Evolutionary conservation across 2,329 filamentous ascomycete genomes (phyloP).

Genomic region (Diaporthe humulicola): DNA sequence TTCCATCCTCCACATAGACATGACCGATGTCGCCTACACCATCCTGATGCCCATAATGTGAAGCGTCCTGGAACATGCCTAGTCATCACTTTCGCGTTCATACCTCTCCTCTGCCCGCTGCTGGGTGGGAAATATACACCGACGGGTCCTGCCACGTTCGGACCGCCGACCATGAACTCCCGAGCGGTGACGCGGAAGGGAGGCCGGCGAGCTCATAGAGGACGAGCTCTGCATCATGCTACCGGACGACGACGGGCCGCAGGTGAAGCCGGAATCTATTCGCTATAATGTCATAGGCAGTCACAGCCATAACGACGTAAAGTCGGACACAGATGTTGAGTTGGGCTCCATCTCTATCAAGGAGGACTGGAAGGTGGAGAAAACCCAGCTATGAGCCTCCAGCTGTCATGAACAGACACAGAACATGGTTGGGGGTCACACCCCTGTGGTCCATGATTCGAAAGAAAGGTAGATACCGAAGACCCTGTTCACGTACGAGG

Average conservation of each 20-base stretch:
- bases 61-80: conserved; percentile 53
- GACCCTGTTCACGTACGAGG: neutral
- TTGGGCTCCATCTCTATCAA: conserved; percentile 5
- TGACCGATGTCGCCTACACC: conserved; percentile 51
- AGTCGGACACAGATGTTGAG: neutral
- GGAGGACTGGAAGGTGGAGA: neutral
- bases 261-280: neutral
- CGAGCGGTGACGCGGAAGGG: conserved; percentile 6
- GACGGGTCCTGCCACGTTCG: conserved; percentile 6
- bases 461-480: too few relatives aligned
- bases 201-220: neutral
- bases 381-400: neutral
- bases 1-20: conserved; percentile 50
- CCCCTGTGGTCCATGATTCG: neutral
- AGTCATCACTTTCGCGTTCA: conserved; percentile 54
- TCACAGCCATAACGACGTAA: neutral
- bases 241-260: neutral
- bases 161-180: conserved; percentile 1
- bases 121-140: conserved; percentile 44
- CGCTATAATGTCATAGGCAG: neutral
- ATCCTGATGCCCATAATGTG: conserved; percentile 52
- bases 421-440: too few relatives aligned
- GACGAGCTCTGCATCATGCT: conserved; percentile 8
- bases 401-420: neutral
- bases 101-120: conserved; percentile 56